These are phyloP conservation scores for Colletotrichum aenigma DNA, from an alignment of 2,329 filamentous ascomycete species.

Conservation along the genomic window DNA sequence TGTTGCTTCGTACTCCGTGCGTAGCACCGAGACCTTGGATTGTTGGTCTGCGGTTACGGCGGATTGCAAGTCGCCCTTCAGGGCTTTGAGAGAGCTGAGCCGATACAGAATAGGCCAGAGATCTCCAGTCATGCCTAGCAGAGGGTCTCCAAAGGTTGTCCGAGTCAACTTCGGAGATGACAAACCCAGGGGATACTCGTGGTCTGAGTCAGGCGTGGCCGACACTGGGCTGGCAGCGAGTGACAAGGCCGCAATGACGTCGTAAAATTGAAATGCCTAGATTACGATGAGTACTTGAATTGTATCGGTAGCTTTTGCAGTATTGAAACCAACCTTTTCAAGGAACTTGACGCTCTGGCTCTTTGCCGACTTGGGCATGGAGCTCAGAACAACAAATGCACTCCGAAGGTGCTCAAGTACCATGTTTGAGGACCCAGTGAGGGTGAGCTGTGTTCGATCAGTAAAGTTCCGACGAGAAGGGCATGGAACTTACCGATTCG, in stretches of 20 bases:
- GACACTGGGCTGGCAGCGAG: slow-evolving; percentile 62
- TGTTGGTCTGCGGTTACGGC: slow-evolving; percentile 41
- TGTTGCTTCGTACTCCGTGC: slow-evolving; percentile 52
- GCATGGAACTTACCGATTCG: slow-evolving; percentile 33
- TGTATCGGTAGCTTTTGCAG: background rate
- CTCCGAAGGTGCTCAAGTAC: slow-evolving; percentile 65
- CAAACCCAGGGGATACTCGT: slow-evolving; percentile 28
- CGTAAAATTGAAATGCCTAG: slow-evolving; percentile 67
- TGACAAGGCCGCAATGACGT: slow-evolving; percentile 66
- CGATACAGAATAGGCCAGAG: slow-evolving; percentile 67
- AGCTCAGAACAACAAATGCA: slow-evolving; percentile 63
- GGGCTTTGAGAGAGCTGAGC: slow-evolving; percentile 56
- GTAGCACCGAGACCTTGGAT: background rate
- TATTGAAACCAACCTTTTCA: slow-evolving; percentile 49
- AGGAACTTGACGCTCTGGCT: slow-evolving; percentile 61
- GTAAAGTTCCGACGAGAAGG: background rate
- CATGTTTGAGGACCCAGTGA: slow-evolving; percentile 61
- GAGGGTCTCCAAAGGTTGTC: slow-evolving; percentile 56
- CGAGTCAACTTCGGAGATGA: slow-evolving; percentile 49
- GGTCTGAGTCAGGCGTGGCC: slow-evolving; percentile 49
- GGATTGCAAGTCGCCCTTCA: slow-evolving; percentile 55
- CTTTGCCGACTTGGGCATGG: slow-evolving; percentile 41
- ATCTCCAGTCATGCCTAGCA: slow-evolving; percentile 65
- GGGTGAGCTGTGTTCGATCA: slow-evolving; percentile 51
- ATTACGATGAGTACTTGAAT: background rate